Conservation (phyloP, 345 rosid species). For the Bruguiera gymnorhiza region DNA sequence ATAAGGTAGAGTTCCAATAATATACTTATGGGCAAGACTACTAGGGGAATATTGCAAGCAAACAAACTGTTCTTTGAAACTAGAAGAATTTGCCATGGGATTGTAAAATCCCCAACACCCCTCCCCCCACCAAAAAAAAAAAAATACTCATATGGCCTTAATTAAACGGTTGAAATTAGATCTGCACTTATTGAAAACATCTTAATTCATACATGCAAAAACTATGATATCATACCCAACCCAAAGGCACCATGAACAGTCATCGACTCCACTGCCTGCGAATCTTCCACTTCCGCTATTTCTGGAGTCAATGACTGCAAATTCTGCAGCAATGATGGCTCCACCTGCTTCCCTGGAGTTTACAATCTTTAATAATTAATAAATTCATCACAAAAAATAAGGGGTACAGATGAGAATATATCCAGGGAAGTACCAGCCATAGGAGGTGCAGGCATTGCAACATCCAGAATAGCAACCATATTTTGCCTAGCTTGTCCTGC, state of each 20-base stretch:
- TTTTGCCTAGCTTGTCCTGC: constrained; percentile 69
- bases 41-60: not conserved
- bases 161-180: no score
- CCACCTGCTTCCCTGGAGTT: constrained; percentile 40
- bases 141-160: no score
- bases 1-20: no score
- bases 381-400: not conserved
- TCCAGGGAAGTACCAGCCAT: constrained; percentile 36
- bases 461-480: constrained; percentile 58
- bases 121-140: no score
- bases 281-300: constrained; percentile 59
- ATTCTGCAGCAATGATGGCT: constrained; percentile 41
- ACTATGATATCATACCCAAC: constrained; percentile 38
- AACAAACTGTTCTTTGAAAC: no score
- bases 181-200: not conserved
- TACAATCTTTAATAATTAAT: constrained; percentile 12
- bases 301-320: constrained; percentile 73
- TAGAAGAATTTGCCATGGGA: no score
- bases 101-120: no score
- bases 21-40: not conserved
- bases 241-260: constrained; percentile 64
- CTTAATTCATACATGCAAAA: not conserved
- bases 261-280: constrained; percentile 61
- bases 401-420: not conserved
- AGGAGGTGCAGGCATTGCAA: constrained; percentile 75